Evolutionary conservation across 2,329 filamentous ascomycete genomes (phyloP).

Genomic region (Chaetomium strumarium): DNA sequence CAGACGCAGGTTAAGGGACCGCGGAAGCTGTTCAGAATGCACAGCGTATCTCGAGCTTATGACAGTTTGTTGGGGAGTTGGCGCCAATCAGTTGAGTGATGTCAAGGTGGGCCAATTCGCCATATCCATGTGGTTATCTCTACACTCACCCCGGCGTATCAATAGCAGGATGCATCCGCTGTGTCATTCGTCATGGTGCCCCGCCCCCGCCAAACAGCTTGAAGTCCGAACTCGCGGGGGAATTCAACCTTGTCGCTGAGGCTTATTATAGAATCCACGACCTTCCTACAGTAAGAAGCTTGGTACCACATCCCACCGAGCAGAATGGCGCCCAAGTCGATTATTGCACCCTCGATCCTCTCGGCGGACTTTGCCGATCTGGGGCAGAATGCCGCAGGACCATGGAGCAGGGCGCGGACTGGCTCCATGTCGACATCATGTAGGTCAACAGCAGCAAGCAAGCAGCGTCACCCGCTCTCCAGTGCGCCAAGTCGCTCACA

Average conservation of each 20-base stretch:
- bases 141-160: too few relatives aligned
- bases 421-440: slow-evolving; percentile 93
- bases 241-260: background rate
- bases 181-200: slow-evolving; percentile 9
- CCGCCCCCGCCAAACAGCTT: slow-evolving; percentile 15
- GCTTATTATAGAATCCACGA: background rate
- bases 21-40: background rate
- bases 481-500: too few relatives aligned
- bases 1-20: background rate
- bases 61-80: slow-evolving; percentile 12
- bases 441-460: slow-evolving; percentile 30
- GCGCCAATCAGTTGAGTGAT: slow-evolving; percentile 13
- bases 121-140: too few relatives aligned
- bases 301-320: background rate
- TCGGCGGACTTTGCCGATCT: slow-evolving; percentile 92
- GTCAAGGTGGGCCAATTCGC: slow-evolving; percentile 13
- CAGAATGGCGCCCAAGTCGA: slow-evolving; percentile 83
- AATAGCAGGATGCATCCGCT: too few relatives aligned
- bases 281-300: background rate
- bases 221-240: background rate
- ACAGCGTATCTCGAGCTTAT: background rate
- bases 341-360: slow-evolving; percentile 97
- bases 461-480: too few relatives aligned
- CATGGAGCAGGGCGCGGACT: slow-evolving; percentile 82
- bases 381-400: slow-evolving; percentile 81